A percentile compares a stretch with the other conserved stretches of the same genome.
These are phyloP conservation scores for Grosmannia clavigera DNA, from an alignment of 2,329 filamentous ascomycete species.

Conservation along the genomic window DNA sequence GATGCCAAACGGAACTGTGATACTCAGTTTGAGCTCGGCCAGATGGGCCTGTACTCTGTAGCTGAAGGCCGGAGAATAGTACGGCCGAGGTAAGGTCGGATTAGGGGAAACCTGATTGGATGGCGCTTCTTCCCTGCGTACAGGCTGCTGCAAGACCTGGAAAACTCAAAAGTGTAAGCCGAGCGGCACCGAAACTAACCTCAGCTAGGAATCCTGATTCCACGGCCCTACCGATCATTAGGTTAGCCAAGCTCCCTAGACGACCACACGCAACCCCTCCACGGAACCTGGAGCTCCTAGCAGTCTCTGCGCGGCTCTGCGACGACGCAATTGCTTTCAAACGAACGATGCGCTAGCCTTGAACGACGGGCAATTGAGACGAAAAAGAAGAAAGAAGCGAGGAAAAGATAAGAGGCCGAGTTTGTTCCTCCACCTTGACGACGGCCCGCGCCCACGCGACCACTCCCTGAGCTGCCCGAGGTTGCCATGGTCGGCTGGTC, in stretches of 20 bases:
- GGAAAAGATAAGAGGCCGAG: not conserved
- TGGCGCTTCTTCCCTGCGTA: not conserved
- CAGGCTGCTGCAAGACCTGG: not conserved
- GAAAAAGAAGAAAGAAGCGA: not conserved
- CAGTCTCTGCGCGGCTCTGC: not conserved
- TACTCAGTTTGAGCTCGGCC: too few relatives aligned
- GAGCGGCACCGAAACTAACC: not conserved
- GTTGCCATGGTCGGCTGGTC: conserved; percentile 2
- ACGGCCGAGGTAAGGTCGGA: not conserved
- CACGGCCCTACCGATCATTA: not conserved
- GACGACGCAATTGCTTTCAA: not conserved
- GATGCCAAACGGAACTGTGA: too few relatives aligned
- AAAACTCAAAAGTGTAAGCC: not conserved
- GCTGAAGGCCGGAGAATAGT: not conserved
- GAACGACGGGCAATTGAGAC: not conserved
- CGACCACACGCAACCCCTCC: not conserved
- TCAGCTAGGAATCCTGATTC: not conserved
- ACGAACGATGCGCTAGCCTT: not conserved
- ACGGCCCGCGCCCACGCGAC: too few relatives aligned
- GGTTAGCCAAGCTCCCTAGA: not conserved
- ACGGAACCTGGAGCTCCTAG: not conserved
- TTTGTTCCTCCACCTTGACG: not conserved
- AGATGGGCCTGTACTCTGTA: not conserved
- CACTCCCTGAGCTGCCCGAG: not conserved
- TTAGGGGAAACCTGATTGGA: not conserved